Evolutionary conservation across 805 yeast genomes (phyloP), one percentile per base, ranked within the genome.

Genomic region (Candida nanaspora): DNA sequence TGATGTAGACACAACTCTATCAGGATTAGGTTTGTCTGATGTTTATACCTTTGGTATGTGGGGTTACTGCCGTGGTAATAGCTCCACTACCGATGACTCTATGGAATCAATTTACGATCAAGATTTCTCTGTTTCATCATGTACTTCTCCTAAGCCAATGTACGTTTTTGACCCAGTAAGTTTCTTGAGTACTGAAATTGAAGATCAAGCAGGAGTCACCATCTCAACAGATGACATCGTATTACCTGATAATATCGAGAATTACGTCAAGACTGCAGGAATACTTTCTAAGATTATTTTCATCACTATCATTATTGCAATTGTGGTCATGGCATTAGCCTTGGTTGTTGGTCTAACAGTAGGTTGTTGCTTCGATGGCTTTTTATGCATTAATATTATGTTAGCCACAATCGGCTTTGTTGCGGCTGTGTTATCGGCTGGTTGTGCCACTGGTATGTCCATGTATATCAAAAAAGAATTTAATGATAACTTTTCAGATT

Each of bases 51-150:
- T 78, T 27, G 84, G 86, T 29, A 59, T 76, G 48, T 80, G 82
- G 75, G 82, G 82, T 20, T 80, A 76, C 59, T 81, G 88, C 57
- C 50, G 64, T 40, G 82, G 79, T 19, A n/a, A n/a, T n/a, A 36
- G 41, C 4, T 31, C 42, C 15, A 42, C 49, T 13, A 37, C 43
- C 14, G 43, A 54, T 25, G 43, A 43, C 30, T 50, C 57, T 33
- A 26, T 16, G 27, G 21, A 19, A 8, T 28, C 25, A 5, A 19
- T 38, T 22, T 38, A 48, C 36, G 38, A 43, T 21, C 33, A 33
- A 7, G 41, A 65, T 38, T 66, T 68, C 47, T 63, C 68, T 3
- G 65, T 64, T 55, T 20, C 42, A 2, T 33, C 43, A 14, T 85
- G 94, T 58, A 62, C 74, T 14, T 51, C 65, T 9, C 76, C 89